Percentiles rank a stretch among this genome's conserved stretches.
These are phyloP conservation scores for Neoscytalidium dimidiatum DNA, from an alignment of 2,329 filamentous ascomycete species.

Conservation along the genomic window DNA sequence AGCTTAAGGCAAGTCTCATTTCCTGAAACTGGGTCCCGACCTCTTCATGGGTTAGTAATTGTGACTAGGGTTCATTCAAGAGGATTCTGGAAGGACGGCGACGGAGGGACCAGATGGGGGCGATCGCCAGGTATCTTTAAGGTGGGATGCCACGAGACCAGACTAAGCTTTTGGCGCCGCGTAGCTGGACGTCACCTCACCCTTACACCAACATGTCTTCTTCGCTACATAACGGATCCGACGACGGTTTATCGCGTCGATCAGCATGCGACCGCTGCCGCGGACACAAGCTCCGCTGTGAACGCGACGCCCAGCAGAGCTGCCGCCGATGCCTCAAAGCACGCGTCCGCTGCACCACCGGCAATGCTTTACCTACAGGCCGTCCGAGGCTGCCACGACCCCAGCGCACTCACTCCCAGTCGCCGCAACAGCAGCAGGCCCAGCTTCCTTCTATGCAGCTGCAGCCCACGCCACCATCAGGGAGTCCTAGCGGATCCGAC, in stretches of 20 bases:
- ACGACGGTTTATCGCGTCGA: not conserved
- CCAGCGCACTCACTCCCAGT: not conserved
- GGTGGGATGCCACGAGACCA: not conserved
- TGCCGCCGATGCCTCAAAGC: not conserved
- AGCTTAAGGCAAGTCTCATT: too few species aligned
- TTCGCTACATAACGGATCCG: not conserved
- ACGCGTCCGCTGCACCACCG: not conserved
- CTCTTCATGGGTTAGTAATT: too few species aligned
- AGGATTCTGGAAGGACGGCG: not conserved
- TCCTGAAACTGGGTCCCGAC: too few species aligned
- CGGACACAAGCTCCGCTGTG: not conserved
- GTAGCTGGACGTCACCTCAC: not conserved
- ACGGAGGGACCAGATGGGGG: not conserved
- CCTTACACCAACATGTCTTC: not conserved
- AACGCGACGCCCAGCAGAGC: not conserved
- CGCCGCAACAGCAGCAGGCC: not conserved
- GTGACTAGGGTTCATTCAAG: too few species aligned
- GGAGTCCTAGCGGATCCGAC: not conserved
- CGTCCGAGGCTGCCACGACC: not conserved
- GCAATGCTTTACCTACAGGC: not conserved
- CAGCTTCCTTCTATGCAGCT: not conserved
- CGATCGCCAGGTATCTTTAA: not conserved
- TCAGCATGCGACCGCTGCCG: not conserved
- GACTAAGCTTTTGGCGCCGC: not conserved
- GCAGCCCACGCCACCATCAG: not conserved